Percentiles rank a stretch among this genome's conserved stretches.
phyloP scores from a whole-genome alignment of 2,329 filamentous ascomycete species.

The Talaromyces sp. region DNA sequence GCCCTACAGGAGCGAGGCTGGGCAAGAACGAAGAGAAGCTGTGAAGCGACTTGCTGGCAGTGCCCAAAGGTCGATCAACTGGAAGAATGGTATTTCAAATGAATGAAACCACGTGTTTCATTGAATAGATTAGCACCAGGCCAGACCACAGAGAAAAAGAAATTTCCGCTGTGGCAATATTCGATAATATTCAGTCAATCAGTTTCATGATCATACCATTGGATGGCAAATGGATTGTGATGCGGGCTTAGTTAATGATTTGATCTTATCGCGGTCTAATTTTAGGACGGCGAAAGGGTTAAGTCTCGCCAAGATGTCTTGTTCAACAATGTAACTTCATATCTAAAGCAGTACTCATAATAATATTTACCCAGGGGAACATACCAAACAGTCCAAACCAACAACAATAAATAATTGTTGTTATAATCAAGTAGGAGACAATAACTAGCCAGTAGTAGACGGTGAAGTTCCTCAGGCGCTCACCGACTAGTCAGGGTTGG shows the following conservation, averaged over 20 bases:
- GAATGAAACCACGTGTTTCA: neutral
- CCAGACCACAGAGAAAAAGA: neutral
- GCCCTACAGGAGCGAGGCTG: neutral
- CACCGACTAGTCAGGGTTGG: slow-evolving; percentile 8
- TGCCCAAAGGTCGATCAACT: neutral
- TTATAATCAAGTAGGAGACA: no score
- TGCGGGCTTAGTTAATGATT: neutral
- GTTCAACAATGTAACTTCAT: neutral
- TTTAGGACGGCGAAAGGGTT: neutral
- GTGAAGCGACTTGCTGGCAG: neutral
- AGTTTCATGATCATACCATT: neutral
- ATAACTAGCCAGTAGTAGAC: neutral
- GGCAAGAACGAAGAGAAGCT: neutral
- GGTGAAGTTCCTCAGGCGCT: neutral
- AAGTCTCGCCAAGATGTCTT: neutral
- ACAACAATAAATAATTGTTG: no score
- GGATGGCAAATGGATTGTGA: neutral
- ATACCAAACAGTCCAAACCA: neutral
- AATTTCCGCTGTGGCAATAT: neutral
- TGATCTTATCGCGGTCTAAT: slow-evolving; percentile 1
- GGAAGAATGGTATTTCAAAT: neutral
- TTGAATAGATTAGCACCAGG: neutral
- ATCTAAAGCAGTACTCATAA: no score
- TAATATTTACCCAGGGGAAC: neutral
- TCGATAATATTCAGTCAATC: neutral